A percentile compares a stretch with the other conserved stretches of the same genome.
phyloP scores from a whole-genome alignment of 768 basidiomycete species.

The Tricholoma sp. region DNA sequence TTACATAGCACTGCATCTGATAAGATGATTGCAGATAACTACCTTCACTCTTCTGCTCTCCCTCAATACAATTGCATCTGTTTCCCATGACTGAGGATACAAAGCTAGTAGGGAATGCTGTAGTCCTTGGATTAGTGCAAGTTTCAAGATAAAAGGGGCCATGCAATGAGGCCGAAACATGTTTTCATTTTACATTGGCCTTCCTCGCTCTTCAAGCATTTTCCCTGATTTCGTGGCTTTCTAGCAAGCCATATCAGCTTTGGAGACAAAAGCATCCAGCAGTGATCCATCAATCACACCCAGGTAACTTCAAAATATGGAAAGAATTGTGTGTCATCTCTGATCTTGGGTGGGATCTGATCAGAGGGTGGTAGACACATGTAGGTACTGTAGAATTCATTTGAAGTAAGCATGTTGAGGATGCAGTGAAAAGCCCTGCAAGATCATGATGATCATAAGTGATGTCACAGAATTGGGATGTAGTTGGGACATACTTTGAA shows the following conservation, averaged over 20 bases:
- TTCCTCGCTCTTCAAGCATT: not conserved
- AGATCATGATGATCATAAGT: not conserved
- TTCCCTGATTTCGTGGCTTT: not conserved
- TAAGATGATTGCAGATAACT: not conserved
- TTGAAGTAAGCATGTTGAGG: too few relatives aligned
- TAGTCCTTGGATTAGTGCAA: not conserved
- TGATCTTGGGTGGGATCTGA: conserved; percentile 14
- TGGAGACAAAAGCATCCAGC: conserved; percentile 16
- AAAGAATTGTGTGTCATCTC: conserved; percentile 26
- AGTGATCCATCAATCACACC: too few relatives aligned
- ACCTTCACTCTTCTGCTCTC: not conserved
- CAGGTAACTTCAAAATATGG: conserved; percentile 27
- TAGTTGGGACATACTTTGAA: too few relatives aligned
- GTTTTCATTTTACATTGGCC: not conserved
- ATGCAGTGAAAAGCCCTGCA: conserved; percentile 19
- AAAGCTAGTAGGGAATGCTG: not conserved
- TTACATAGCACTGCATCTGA: too few relatives aligned
- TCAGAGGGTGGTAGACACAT: conserved; percentile 1
- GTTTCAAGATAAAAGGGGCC: not conserved
- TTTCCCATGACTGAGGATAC: not conserved
- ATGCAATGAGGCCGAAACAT: not conserved
- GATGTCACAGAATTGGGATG: not conserved
- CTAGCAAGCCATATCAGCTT: conserved; percentile 6
- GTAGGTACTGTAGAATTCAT: conserved; percentile 7
- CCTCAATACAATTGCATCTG: not conserved